Conservation (phyloP, 1,284 basidiomycete genomes). For the Lignosus rhinocerotis region DNA sequence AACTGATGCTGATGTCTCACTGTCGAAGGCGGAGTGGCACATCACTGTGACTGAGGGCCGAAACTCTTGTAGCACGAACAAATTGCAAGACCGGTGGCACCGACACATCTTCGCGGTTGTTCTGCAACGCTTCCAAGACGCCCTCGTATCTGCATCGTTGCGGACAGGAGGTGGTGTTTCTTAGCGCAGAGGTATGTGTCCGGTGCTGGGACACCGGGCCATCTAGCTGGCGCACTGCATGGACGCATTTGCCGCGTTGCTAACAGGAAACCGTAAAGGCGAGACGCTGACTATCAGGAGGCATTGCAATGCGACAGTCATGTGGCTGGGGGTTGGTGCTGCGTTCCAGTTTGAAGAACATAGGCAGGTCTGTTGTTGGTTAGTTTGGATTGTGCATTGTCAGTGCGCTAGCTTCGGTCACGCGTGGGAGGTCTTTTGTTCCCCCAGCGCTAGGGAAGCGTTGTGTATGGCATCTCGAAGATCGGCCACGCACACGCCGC, state of each 20-base stretch:
- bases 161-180: background rate
- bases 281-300: background rate
- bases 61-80: background rate
- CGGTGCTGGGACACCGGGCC: background rate
- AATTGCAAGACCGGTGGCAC: background rate
- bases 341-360: slow-evolving; percentile 4
- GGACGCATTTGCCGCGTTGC: slow-evolving; percentile 7
- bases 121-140: background rate
- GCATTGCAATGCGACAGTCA: slow-evolving; percentile 8
- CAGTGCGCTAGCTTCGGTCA: slow-evolving; percentile 5
- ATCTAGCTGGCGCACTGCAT: background rate
- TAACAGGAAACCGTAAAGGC: background rate
- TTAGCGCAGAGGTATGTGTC: background rate
- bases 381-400: slow-evolving; percentile 18
- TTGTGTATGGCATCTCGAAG: slow-evolving; percentile 11
- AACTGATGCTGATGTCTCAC: background rate
- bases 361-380: slow-evolving; percentile 16
- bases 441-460: slow-evolving; percentile 3
- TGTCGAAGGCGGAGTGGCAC: background rate
- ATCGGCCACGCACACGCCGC: background rate
- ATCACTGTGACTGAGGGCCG: too few relatives aligned
- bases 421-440: slow-evolving; percentile 22
- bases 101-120: background rate
- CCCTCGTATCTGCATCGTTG: background rate
- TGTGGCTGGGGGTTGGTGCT: slow-evolving; percentile 11